phyloP scores from a whole-genome alignment of 768 basidiomycete species.

The Brasilioporus rufonigricans region DNA sequence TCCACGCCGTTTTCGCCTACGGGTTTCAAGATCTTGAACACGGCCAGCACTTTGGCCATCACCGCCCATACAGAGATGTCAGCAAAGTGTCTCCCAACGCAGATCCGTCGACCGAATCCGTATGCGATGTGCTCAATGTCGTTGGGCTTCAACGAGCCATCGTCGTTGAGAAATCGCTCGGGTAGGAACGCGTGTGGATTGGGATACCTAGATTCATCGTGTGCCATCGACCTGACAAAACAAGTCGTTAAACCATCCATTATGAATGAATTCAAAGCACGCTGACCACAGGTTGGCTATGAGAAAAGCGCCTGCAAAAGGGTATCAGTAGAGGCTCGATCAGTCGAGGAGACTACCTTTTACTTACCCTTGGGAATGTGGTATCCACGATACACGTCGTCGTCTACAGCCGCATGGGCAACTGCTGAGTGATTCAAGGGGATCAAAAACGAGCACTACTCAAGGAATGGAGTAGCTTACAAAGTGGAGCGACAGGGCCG shows the following conservation, averaged over 20 bases:
- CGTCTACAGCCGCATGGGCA: background rate
- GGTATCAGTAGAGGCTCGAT: background rate
- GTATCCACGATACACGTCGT: background rate
- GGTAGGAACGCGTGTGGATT: background rate
- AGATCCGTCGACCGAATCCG: background rate
- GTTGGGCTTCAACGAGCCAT: background rate
- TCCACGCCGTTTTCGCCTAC: background rate
- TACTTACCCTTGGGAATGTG: background rate
- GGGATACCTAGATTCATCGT: background rate
- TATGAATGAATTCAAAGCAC: background rate
- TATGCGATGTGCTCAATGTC: background rate
- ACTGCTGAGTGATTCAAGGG: background rate
- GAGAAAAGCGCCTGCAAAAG: background rate
- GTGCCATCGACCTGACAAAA: background rate
- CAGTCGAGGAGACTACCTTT: background rate
- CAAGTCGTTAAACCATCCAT: background rate
- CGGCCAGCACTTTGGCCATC: background rate
- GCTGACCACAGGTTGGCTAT: conserved; percentile 9
- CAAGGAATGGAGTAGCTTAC: background rate
- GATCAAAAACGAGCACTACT: background rate
- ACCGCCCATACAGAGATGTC: background rate
- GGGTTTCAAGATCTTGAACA: background rate
- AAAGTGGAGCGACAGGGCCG: background rate
- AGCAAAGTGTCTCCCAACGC: background rate
- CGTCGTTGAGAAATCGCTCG: background rate